Base-by-base conservation (phyloP, 148 eudicot species). In the Limonium bicolor region DNA sequence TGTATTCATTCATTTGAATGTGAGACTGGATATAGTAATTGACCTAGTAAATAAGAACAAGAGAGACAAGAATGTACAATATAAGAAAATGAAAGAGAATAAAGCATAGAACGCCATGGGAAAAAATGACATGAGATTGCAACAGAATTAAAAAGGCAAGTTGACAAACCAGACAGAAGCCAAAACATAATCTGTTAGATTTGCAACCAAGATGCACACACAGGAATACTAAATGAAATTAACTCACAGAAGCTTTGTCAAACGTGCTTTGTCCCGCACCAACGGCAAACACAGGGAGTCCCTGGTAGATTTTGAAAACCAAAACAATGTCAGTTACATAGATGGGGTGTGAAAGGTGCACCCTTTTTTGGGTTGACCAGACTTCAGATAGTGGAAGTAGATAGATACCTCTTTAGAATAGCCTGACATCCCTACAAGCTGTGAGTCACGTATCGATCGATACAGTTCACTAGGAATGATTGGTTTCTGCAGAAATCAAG, bases 191-290 rank as follows among this genome's bases (percentile, higher is more conserved):
- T 35, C 12, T n/a, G 6, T 35, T 35, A 35, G n/a, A n/a, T n/a
- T n/a, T n/a, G n/a, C n/a, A n/a, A n/a, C 38, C 13, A 34, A 34
- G 15, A 34, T 34, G n/a, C 4, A 18, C n/a, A n/a, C n/a, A n/a
- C n/a, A n/a, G 15, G 37, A 3, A 25, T 43, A 5, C 29, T 43
- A 43, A 43, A 25, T 6, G 36, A 8, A 8, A 43, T 43, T 7
- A 51, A 46, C 99, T 81, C 78, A 90, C 99, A 27, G 95, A 85
- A 45, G 95, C 95, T 67, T 90, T 78, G 61, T 90, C 99, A 46
- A 54, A 85, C 13, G 95, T 71, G 76, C 95, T 85, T 39, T 64
- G 77, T 55, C 99, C 99, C 45, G 76, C 95, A 28, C 99, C 99
- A 55, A 81, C 48, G 59, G 86, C 94, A 58, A 90, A 47, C 53